Conservation (phyloP, 2,329 filamentous ascomycete species). For the Apiospora malaysiana region DNA sequence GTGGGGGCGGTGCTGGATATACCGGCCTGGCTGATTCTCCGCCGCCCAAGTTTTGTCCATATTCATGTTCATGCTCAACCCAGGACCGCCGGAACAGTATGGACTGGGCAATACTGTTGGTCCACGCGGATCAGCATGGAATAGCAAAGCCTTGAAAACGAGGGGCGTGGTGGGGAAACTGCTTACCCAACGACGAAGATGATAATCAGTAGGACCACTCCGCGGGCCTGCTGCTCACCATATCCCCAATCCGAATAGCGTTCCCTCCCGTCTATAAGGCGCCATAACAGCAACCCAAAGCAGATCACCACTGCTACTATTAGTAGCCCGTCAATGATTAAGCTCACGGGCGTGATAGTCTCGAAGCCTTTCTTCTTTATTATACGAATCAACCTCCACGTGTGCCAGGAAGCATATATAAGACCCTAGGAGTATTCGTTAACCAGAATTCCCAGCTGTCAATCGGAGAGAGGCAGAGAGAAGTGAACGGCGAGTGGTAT, state of each 20-base stretch:
- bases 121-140: background rate
- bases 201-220: background rate
- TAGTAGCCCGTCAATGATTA: conserved; percentile 10
- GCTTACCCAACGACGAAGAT: background rate
- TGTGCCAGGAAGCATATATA: conserved; percentile 13
- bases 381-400: conserved; percentile 7
- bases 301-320: background rate
- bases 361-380: background rate
- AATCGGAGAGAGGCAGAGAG: no score
- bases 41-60: background rate
- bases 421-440: background rate
- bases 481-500: background rate
- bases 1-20: background rate
- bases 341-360: background rate
- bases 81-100: conserved; percentile 8
- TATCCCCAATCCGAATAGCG: background rate
- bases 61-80: background rate
- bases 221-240: background rate
- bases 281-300: background rate
- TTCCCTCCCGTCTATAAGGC: background rate
- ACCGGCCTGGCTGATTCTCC: background rate
- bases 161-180: background rate
- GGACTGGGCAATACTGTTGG: background rate
- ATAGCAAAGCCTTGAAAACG: background rate
- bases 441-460: background rate